Conservation (phyloP, 2,329 filamentous ascomycete species). For the Ophiostoma fasciatum region DNA sequence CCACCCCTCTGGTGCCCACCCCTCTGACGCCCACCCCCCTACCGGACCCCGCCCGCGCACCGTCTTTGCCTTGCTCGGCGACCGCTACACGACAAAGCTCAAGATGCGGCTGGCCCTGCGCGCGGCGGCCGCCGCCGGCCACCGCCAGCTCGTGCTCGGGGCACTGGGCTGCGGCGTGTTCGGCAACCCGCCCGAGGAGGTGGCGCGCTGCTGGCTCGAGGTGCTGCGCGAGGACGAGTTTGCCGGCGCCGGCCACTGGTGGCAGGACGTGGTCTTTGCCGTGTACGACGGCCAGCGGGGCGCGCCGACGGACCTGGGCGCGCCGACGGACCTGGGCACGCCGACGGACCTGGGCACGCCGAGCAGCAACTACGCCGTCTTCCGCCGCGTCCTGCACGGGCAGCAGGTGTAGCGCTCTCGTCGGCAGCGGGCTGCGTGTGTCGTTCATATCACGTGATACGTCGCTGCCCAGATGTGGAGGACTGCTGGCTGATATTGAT, state of each 20-base stretch:
- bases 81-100: conserved; percentile 38
- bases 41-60: no score
- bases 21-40: no score
- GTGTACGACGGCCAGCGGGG: conserved; percentile 30
- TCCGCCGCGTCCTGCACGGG: conserved; percentile 28
- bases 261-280: conserved; percentile 49
- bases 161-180: conserved; percentile 58
- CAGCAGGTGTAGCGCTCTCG: conserved; percentile 16
- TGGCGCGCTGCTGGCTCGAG: conserved; percentile 46
- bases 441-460: no score
- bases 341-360: conserved; percentile 20
- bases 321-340: conserved; percentile 24
- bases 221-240: conserved; percentile 49
- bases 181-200: conserved; percentile 42
- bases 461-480: no score
- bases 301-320: conserved; percentile 17
- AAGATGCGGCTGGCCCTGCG: conserved; percentile 50
- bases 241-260: conserved; percentile 39
- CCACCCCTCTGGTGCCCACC: no score
- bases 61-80: conserved; percentile 25
- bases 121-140: conserved; percentile 38
- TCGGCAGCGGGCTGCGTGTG: no score
- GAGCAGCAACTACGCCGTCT: conserved; percentile 35
- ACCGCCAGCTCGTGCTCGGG: conserved; percentile 48
- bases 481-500: no score